Percentiles rank a stretch among this genome's conserved stretches.
phyloP scores from a whole-genome alignment of 225 moss, liverwort and hornwort genomes.

The Antitrichia curtipendula region DNA sequence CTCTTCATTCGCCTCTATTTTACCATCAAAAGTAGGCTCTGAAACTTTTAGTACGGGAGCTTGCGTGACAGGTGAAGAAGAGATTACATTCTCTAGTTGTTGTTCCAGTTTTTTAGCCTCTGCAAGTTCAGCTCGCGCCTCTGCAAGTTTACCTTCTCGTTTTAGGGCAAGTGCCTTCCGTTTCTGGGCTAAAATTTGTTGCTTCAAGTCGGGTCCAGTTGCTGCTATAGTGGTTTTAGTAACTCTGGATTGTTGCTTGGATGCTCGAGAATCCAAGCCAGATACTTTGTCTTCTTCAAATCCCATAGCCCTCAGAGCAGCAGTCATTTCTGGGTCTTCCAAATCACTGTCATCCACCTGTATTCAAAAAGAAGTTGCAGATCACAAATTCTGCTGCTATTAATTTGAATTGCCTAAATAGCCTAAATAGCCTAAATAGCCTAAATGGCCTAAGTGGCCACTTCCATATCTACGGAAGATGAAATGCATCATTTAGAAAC shows the following conservation, averaged over 20 bases:
- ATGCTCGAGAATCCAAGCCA: slow-evolving; percentile 15
- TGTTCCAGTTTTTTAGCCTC: slow-evolving; percentile 74
- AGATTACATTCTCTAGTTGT: slow-evolving; percentile 23
- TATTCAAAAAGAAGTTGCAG: slow-evolving; percentile 6
- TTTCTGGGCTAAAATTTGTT: slow-evolving; percentile 64
- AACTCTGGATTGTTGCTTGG: slow-evolving; percentile 7
- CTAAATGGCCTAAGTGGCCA: not conserved
- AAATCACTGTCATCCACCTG: slow-evolving; percentile 78
- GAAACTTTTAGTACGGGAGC: not conserved
- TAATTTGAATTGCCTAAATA: not conserved
- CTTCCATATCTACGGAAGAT: not conserved
- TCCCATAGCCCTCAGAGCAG: slow-evolving; percentile 77
- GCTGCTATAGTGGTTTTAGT: not conserved
- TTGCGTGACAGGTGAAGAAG: not conserved
- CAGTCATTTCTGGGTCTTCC: slow-evolving; percentile 79
- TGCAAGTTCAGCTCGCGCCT: slow-evolving; percentile 71
- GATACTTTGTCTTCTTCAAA: slow-evolving; percentile 35
- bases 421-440: no score
- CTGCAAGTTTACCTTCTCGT: slow-evolving; percentile 66
- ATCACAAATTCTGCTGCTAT: not conserved
- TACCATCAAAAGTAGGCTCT: slow-evolving; percentile 7
- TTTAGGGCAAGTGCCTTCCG: slow-evolving; percentile 76
- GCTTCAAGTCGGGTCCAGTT: slow-evolving; percentile 22
- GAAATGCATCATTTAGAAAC: not conserved
- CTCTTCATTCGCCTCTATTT: slow-evolving; percentile 16